These are phyloP conservation scores for Cyphellophora attinorum DNA, from an alignment of 2,329 filamentous ascomycete genomes.

Conservation along the genomic window DNA sequence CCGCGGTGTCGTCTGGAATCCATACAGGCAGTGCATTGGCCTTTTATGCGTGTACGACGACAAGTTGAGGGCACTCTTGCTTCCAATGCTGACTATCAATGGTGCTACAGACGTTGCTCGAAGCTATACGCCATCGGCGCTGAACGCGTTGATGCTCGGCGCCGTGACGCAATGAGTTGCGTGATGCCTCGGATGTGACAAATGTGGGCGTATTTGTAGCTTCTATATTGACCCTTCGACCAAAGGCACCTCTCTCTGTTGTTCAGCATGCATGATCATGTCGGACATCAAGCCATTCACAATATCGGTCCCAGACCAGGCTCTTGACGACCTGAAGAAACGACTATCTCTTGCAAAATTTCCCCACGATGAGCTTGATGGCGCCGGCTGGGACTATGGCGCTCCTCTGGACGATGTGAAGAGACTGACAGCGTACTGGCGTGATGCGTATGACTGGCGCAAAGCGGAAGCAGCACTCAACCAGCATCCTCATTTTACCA, in stretches of 20 bases:
- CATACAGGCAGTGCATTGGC: too few species aligned
- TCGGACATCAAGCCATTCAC: conserved; percentile 29
- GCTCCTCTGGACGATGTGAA: conserved; percentile 51
- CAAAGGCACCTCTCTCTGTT: too few species aligned
- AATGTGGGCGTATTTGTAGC: not conserved
- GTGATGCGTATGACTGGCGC: conserved; percentile 51
- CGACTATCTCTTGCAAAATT: conserved; percentile 47
- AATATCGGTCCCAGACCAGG: conserved; percentile 41
- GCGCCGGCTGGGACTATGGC: conserved; percentile 48
- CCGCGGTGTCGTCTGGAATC: too few species aligned
- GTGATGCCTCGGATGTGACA: not conserved
- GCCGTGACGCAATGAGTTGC: too few species aligned
- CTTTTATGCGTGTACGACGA: too few species aligned
- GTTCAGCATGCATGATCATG: too few species aligned
- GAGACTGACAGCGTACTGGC: conserved; percentile 49
- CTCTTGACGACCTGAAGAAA: conserved; percentile 41
- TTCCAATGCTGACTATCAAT: too few species aligned
- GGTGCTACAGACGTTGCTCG: too few species aligned
- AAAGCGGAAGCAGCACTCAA: conserved; percentile 51
- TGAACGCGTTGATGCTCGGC: too few species aligned
- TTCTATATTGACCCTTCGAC: not conserved
- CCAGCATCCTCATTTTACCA: conserved; percentile 49
- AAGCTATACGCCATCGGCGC: too few species aligned
- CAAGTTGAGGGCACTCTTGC: too few species aligned
- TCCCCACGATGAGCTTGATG: conserved; percentile 46